These are phyloP conservation scores for Phoma sp. DNA, from an alignment of 2,329 filamentous ascomycete genomes.

Conservation along the genomic window DNA sequence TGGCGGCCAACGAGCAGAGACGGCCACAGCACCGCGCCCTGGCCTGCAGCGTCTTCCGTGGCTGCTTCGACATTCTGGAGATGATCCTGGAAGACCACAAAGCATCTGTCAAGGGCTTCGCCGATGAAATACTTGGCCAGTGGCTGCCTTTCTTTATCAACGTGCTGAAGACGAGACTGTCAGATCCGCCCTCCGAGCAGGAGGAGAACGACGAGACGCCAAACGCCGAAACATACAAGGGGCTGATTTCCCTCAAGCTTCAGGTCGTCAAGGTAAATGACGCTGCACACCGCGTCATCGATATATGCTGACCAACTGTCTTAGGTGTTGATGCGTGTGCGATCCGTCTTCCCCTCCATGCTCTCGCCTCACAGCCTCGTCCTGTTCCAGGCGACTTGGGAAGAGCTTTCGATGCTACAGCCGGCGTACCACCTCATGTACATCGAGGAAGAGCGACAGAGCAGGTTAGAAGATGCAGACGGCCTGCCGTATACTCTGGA, in stretches of 20 bases:
- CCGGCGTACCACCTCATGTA: constrained; percentile 80
- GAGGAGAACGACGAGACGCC: constrained; percentile 64
- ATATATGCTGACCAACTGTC: constrained; percentile 53
- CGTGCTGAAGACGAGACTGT: constrained; percentile 76
- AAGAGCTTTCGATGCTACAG: constrained; percentile 78
- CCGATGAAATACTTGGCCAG: constrained; percentile 78
- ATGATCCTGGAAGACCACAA: constrained; percentile 96
- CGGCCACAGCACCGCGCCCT: constrained; percentile 80
- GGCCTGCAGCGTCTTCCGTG: constrained; percentile 87
- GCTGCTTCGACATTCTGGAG: constrained; percentile 93
- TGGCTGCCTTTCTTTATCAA: constrained; percentile 92
- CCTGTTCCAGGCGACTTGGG: constrained; percentile 88
- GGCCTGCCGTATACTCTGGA: constrained; percentile 93
- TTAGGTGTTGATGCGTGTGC: constrained; percentile 81
- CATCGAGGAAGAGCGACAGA: constrained; percentile 83
- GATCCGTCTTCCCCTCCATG: constrained; percentile 79
- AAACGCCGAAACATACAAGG: constrained; percentile 74
- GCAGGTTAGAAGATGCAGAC: constrained; percentile 87
- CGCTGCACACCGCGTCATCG: not conserved
- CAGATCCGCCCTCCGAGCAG: constrained; percentile 62
- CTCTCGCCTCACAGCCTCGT: constrained; percentile 81
- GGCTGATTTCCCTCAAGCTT: constrained; percentile 83
- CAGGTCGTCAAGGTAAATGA: constrained; percentile 78
- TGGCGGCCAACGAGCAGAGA: constrained; percentile 76
- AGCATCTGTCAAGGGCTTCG: constrained; percentile 83